Conservation (phyloP, 352 stramenopile genomes). For the Phytophthora megakarya region DNA sequence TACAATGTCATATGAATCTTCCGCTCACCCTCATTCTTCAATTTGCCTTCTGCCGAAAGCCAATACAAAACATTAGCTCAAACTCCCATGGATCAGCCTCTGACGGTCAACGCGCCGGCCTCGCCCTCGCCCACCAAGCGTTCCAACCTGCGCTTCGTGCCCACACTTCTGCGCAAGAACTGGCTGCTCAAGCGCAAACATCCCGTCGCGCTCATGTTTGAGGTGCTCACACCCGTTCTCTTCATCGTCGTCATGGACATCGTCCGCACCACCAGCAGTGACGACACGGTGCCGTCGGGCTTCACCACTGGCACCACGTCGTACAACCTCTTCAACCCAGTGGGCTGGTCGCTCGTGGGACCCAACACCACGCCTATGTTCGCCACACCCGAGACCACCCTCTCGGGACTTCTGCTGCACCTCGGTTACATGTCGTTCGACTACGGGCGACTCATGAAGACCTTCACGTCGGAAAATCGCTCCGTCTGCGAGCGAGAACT, state of each 20-base stretch:
- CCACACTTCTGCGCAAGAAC: slow-evolving; percentile 77
- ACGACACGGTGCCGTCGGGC: slow-evolving; percentile 41
- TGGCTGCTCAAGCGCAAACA: slow-evolving; percentile 78
- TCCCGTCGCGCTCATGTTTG: slow-evolving; percentile 50
- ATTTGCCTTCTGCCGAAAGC: slow-evolving; percentile 3
- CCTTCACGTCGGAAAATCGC: slow-evolving; percentile 38
- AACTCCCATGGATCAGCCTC: slow-evolving; percentile 21
- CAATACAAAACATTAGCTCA: not conserved
- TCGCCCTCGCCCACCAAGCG: slow-evolving; percentile 2
- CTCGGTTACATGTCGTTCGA: slow-evolving; percentile 40
- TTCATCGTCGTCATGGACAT: slow-evolving; percentile 64
- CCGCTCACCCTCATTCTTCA: slow-evolving; percentile 8
- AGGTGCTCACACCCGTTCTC: slow-evolving; percentile 63
- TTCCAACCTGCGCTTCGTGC: slow-evolving; percentile 50
- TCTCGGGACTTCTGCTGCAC: slow-evolving; percentile 64
- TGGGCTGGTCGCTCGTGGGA: slow-evolving; percentile 41
- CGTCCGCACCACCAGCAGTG: slow-evolving; percentile 48
- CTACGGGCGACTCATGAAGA: slow-evolving; percentile 36
- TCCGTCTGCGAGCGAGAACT: slow-evolving; percentile 32
- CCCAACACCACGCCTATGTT: slow-evolving; percentile 40
- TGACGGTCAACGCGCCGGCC: slow-evolving; percentile 20
- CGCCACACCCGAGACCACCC: slow-evolving; percentile 59
- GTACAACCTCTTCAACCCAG: slow-evolving; percentile 51
- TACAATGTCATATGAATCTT: slow-evolving; percentile 13
- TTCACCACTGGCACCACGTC: slow-evolving; percentile 38